Evolutionary conservation across 257 asterid species (phyloP).

Genomic region (Solanum ahanhuiri): DNA sequence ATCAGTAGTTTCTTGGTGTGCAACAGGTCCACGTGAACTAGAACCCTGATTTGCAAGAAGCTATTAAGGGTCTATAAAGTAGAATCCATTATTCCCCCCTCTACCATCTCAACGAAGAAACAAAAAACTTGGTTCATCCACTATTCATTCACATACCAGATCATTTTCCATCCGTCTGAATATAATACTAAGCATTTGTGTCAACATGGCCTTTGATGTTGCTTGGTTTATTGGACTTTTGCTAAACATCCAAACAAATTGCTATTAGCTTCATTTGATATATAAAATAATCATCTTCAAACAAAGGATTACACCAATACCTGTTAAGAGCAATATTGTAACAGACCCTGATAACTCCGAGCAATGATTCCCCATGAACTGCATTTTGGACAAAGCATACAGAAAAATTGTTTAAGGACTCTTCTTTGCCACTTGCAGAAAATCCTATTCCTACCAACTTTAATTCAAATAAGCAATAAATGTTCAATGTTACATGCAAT

Average conservation of each 20-base stretch:
- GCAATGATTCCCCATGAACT: conserved; percentile 97
- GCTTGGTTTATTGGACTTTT: conserved; percentile 98
- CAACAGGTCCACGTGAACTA: conserved; percentile 32
- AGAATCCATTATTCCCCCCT: neutral
- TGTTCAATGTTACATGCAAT: neutral
- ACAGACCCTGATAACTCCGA: conserved; percentile 89
- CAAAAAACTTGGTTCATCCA: neutral
- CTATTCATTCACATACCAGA: conserved; percentile 36
- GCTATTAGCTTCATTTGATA: conserved; percentile 15
- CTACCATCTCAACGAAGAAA: neutral
- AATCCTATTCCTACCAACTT: neutral
- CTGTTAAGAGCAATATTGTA: conserved; percentile 93
- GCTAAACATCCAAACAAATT: conserved; percentile 40
- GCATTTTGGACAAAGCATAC: conserved; percentile 19
- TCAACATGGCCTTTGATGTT: conserved; percentile 92
- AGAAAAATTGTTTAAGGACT: neutral
- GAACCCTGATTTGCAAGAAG: conserved; percentile 39
- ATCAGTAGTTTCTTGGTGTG: conserved; percentile 27
- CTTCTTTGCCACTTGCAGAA: neutral
- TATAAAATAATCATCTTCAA: conserved; percentile 10
- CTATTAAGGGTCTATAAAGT: conserved; percentile 1
- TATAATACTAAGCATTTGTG: conserved; percentile 87
- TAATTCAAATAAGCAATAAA: neutral
- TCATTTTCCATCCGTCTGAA: conserved; percentile 87
- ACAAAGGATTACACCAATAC: conserved; percentile 25